These are phyloP conservation scores for Pseudogymnoascus sp. DNA, from an alignment of 2,329 filamentous ascomycete genomes.

Conservation along the genomic window DNA sequence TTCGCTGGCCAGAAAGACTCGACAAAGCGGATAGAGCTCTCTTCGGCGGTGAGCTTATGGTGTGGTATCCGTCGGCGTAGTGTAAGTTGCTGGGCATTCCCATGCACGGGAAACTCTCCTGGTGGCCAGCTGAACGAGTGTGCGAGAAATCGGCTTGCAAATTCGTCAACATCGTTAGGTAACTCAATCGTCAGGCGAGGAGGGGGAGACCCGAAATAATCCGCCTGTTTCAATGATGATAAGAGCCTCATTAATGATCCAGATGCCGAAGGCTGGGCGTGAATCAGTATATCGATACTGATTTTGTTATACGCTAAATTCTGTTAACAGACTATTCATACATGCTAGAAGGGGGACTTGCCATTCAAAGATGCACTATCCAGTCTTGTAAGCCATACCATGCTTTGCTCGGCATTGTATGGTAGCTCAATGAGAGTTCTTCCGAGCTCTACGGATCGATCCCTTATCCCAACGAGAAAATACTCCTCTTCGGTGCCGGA, in stretches of 20 bases:
- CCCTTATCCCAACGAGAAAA: conserved; percentile 53
- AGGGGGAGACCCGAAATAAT: conserved; percentile 60
- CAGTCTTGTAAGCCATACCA: conserved; percentile 71
- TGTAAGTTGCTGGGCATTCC: conserved; percentile 48
- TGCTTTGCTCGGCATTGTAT: conserved; percentile 47
- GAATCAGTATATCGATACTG: conserved; percentile 74
- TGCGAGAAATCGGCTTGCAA: conserved; percentile 52
- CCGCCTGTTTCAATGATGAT: conserved; percentile 63
- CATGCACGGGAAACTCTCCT: conserved; percentile 26
- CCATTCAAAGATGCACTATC: conserved; percentile 63
- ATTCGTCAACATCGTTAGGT: conserved; percentile 58
- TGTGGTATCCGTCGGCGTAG: conserved; percentile 66
- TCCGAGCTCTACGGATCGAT: conserved; percentile 42
- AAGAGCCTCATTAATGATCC: conserved; percentile 71
- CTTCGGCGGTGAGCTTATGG: conserved; percentile 52
- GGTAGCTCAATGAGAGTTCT: conserved; percentile 72
- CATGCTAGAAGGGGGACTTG: conserved; percentile 29
- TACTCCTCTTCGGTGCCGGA: conserved; percentile 57
- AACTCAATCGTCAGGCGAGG: conserved; percentile 82
- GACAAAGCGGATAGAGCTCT: conserved; percentile 66
- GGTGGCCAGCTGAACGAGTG: conserved; percentile 61
- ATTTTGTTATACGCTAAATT: conserved; percentile 65
- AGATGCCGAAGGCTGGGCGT: conserved; percentile 61
- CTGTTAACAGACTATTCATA: conserved; percentile 19
- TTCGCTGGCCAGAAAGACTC: conserved; percentile 80